phyloP scores from a whole-genome alignment of 768 basidiomycete genomes.

The Lactarius deliciosus region DNA sequence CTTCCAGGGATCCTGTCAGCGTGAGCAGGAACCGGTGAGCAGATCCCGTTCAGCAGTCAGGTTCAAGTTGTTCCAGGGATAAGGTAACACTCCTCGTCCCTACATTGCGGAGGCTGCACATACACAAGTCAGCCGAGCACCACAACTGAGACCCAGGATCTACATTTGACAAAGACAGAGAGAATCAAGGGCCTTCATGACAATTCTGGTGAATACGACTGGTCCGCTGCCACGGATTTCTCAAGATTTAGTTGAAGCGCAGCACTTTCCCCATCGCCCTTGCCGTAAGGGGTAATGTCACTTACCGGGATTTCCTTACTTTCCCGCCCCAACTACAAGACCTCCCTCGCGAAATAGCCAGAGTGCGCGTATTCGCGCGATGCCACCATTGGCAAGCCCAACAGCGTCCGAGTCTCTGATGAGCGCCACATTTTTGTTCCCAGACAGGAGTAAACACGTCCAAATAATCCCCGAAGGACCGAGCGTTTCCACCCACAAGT shows the following conservation, averaged over 20 bases:
- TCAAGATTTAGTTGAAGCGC: not conserved
- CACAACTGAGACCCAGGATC: not conserved
- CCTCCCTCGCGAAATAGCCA: not conserved
- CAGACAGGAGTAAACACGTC: constrained; percentile 12
- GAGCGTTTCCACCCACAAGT: not conserved
- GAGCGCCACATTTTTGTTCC: constrained; percentile 1
- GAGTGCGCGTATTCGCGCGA: not conserved
- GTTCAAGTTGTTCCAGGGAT: not conserved
- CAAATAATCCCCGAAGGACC: constrained; percentile 12
- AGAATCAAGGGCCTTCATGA: not conserved
- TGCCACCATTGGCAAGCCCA: not conserved
- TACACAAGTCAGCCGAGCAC: not conserved
- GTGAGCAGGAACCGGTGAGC: not conserved
- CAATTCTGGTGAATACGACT: not conserved
- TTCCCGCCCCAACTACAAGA: not conserved
- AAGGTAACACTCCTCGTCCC: not conserved
- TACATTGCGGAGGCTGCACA: too few relatives aligned
- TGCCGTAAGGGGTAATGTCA: not conserved
- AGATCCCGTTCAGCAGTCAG: not conserved
- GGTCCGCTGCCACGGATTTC: not conserved
- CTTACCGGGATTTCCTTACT: not conserved
- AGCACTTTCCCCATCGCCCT: not conserved
- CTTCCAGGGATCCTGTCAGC: not conserved
- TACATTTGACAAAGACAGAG: not conserved
- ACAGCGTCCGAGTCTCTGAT: not conserved